phyloP scores from a whole-genome alignment of 495 filamentous ascomycete genomes.

The Patellaria atrata region DNA sequence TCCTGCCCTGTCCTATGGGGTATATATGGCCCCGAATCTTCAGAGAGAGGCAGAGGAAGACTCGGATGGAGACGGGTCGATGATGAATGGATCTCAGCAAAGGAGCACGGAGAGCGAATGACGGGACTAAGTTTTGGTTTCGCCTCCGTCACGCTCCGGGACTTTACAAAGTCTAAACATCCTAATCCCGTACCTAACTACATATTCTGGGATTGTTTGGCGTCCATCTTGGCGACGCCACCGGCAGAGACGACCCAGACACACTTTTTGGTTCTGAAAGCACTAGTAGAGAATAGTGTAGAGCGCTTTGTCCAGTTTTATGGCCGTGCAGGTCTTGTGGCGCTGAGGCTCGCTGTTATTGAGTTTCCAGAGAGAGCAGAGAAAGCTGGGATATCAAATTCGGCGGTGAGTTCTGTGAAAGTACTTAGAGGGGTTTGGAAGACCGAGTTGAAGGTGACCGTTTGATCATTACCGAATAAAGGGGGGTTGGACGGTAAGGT shows the following conservation, averaged over 20 bases:
- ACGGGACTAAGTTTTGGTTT: constrained; percentile 73
- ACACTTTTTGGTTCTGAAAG: constrained; percentile 63
- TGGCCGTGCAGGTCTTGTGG: constrained; percentile 50
- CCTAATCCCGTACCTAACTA: constrained; percentile 64
- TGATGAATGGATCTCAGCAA: constrained; percentile 38
- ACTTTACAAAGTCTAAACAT: constrained; percentile 53
- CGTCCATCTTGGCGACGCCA: constrained; percentile 59
- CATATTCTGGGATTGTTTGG: constrained; percentile 66
- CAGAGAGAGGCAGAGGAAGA: constrained; percentile 47
- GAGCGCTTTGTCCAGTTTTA: constrained; percentile 62
- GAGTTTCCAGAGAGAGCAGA: constrained; percentile 48
- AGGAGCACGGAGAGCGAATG: constrained; percentile 68
- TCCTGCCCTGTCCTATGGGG: constrained; percentile 81
- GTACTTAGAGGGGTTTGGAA: too few species aligned
- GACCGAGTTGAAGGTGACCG: too few species aligned
- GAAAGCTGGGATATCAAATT: too few species aligned
- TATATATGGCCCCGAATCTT: constrained; percentile 61
- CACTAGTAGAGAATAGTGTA: constrained; percentile 58
- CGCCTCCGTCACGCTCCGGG: constrained; percentile 62
- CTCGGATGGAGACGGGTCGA: constrained; percentile 60
- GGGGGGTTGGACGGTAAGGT: too few species aligned
- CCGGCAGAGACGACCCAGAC: constrained; percentile 51
- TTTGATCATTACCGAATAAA: too few species aligned
- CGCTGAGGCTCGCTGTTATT: constrained; percentile 49
- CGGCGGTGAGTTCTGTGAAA: too few species aligned